Evolutionary conservation across 1,284 basidiomycete species (phyloP).

Genomic region (Pascua sp.): DNA sequence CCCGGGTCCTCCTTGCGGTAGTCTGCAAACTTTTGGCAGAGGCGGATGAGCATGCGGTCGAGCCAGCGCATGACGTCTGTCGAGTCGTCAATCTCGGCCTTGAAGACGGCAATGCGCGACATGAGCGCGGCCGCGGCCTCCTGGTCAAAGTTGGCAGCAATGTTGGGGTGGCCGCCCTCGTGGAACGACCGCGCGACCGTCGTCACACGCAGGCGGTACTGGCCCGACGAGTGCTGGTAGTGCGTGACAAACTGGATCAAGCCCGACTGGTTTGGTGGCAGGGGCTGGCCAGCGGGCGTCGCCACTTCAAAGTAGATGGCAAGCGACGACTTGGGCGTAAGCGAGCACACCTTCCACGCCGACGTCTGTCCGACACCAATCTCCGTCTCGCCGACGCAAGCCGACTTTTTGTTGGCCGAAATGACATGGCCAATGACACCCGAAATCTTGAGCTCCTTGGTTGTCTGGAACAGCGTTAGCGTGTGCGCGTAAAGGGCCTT

Average conservation of each 20-base stretch:
- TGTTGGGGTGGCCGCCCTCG: slow-evolving; percentile 88
- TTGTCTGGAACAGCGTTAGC: slow-evolving; percentile 55
- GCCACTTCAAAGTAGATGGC: slow-evolving; percentile 99
- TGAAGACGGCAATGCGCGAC: slow-evolving; percentile 98
- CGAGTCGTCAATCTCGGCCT: slow-evolving; percentile 98
- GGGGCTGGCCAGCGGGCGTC: slow-evolving; percentile 92
- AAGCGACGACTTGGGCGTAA: slow-evolving; percentile 82
- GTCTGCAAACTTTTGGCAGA: slow-evolving; percentile 99
- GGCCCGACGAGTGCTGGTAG: slow-evolving; percentile 94
- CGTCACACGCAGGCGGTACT: slow-evolving; percentile 89
- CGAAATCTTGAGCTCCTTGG: slow-evolving; percentile 97
- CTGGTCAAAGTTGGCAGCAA: slow-evolving; percentile 94
- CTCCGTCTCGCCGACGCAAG: slow-evolving; percentile 97
- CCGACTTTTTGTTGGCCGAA: slow-evolving; percentile 93
- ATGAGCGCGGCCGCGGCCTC: slow-evolving; percentile 97
- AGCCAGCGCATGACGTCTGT: slow-evolving; percentile 97
- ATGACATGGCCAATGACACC: slow-evolving; percentile 97
- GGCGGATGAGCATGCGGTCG: slow-evolving; percentile 95
- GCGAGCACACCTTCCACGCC: slow-evolving; percentile 95
- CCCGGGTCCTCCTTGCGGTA: slow-evolving; percentile 97
- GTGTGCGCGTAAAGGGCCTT: too few species aligned
- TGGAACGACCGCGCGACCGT: slow-evolving; percentile 97
- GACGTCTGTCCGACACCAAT: slow-evolving; percentile 98
- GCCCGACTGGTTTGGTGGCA: slow-evolving; percentile 86
- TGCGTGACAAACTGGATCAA: slow-evolving; percentile 99